These are phyloP conservation scores for Malus sieversii DNA, from an alignment of 306 rosid species.

Conservation along the genomic window DNA sequence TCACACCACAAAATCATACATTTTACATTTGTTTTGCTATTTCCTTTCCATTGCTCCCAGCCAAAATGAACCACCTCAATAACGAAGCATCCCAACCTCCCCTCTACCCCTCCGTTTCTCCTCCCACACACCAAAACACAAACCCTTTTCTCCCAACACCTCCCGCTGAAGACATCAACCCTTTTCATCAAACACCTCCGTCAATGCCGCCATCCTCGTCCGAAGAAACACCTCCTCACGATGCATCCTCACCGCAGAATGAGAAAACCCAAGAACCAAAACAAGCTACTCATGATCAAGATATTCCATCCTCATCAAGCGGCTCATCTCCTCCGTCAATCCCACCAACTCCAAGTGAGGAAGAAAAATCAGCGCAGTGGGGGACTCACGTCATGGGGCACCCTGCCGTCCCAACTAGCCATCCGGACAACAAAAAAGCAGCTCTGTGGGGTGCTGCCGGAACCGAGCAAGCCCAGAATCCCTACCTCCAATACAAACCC, in stretches of 20 bases:
- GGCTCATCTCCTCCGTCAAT: background rate
- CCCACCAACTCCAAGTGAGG: background rate
- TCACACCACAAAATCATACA: background rate
- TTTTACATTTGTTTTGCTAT: too few relatives aligned
- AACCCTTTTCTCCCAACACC: conserved; percentile 17
- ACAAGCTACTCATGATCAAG: background rate
- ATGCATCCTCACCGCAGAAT: background rate
- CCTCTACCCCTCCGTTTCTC: conserved; percentile 11
- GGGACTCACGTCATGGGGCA: conserved; percentile 52
- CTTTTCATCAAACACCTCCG: conserved; percentile 8
- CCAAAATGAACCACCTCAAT: conserved; percentile 15
- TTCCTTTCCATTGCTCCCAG: background rate
- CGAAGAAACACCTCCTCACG: background rate
- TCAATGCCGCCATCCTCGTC: background rate
- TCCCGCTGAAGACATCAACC: conserved; percentile 1
- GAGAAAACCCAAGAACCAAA: background rate
- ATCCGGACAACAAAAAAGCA: conserved; percentile 47
- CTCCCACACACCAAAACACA: conserved; percentile 4
- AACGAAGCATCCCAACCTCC: conserved; percentile 15
- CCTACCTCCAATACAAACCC: conserved; percentile 37
- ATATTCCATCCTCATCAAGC: background rate
- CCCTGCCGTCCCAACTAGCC: conserved; percentile 38
- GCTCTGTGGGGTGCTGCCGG: conserved; percentile 37
- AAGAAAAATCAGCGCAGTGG: conserved; percentile 32
- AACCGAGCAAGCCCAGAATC: conserved; percentile 21